Percentiles rank a stretch among this genome's conserved stretches.
phyloP scores from a whole-genome alignment of 306 rosid species.

The Vachellia collinsii region DNA sequence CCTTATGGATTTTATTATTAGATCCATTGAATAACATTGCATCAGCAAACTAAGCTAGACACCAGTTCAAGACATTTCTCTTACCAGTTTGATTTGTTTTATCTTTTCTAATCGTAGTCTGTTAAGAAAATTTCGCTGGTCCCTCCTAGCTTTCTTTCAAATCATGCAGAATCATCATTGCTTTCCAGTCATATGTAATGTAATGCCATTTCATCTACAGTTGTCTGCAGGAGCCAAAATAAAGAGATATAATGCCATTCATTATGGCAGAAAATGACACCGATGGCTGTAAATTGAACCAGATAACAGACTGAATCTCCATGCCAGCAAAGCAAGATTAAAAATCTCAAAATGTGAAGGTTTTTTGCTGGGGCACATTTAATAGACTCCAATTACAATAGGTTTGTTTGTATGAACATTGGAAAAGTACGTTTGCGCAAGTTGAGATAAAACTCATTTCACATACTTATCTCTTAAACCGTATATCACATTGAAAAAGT shows the following conservation, averaged over 20 bases:
- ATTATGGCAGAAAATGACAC: background rate
- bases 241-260: background rate
- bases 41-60: background rate
- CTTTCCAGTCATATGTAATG: background rate
- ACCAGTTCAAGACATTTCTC: background rate
- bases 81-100: background rate
- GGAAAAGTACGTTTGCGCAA: too few relatives aligned
- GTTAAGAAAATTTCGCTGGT: background rate
- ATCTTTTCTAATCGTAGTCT: background rate
- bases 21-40: background rate
- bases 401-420: too few relatives aligned
- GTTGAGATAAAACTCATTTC: too few relatives aligned
- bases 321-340: conserved; percentile 4
- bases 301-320: background rate
- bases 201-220: background rate
- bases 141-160: too few relatives aligned
- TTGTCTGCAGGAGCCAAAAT: too few relatives aligned
- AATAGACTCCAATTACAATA: background rate
- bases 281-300: background rate
- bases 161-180: background rate
- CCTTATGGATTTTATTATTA: background rate
- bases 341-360: conserved; percentile 30
- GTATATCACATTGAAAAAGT: too few relatives aligned
- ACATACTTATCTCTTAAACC: too few relatives aligned
- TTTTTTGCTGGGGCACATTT: conserved; percentile 24